Base-by-base conservation (phyloP, 1,284 basidiomycete species). In the Cryptococcus wingfieldii region DNA sequence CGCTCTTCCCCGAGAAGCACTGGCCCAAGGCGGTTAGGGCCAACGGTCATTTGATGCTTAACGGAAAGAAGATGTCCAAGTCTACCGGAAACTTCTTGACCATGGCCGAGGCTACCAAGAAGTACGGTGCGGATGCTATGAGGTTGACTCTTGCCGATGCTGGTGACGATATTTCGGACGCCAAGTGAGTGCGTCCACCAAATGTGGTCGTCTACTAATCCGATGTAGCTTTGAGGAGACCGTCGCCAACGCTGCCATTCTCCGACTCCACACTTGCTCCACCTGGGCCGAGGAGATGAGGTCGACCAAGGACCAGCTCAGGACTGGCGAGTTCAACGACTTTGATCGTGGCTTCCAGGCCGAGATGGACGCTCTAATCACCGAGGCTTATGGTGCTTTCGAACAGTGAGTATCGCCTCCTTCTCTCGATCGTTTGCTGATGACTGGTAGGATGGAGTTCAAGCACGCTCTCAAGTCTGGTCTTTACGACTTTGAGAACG, bases 61-160 rank as follows among this genome's bases (percentile, higher is more conserved):
- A 99, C 78, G 95, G 95, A 38, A 89, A 94, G 81, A 99, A 98
- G 82, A 98, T 99, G 96, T 87, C 86, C 56, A 98, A 99, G 84
- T 90, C 89, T 76, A 96, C 90, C 46, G 96, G 78, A 7, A 76
- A 79, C 63, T 75, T 75, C 63, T 71, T 79, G 56, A 77, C 75
- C 25, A 73, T 80, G 64, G 64, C 66, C 42, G 78, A 78, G 50
- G 77, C 78, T 5, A 76, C 74, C 25, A 68, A 75, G 64, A 77
- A 76, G 63, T 78, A 77, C 58, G 73, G 75, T 57, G 68, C 74
- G 48, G 70, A 76, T 73, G 91, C 95, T 38, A 95, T 90, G 68
- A 83, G 96, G 61, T 79, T 98, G 79, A 85, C 86, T 39, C 83
- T 99, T 71, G 96, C 96, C 38, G 95, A 98, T 79, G 93, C 94